These are phyloP conservation scores for Epichloe coenophiala DNA, from an alignment of 2,329 filamentous ascomycete species.

Conservation along the genomic window DNA sequence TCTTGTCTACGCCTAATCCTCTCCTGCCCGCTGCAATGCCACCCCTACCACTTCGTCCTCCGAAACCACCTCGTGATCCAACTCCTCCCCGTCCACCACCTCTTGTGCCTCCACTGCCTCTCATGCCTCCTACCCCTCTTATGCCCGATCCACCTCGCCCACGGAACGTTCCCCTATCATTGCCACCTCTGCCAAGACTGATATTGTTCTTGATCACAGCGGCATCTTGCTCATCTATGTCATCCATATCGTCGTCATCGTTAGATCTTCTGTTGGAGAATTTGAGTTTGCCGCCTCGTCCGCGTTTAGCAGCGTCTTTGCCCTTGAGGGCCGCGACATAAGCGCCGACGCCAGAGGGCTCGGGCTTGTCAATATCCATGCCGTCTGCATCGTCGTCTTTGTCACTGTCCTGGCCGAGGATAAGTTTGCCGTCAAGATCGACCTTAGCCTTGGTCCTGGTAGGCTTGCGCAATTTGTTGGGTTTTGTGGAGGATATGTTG, in stretches of 20 bases:
- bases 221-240: constrained; percentile 40
- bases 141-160: constrained; percentile 12
- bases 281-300: constrained; percentile 55
- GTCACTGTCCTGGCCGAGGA: constrained; percentile 49
- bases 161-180: constrained; percentile 16
- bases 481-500: constrained; percentile 86
- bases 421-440: constrained; percentile 68
- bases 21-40: constrained; percentile 31
- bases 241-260: constrained; percentile 35
- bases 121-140: constrained; percentile 6
- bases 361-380: constrained; percentile 51
- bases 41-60: constrained; percentile 31
- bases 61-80: constrained; percentile 16
- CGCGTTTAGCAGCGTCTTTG: constrained; percentile 50
- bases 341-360: constrained; percentile 51
- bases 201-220: constrained; percentile 38
- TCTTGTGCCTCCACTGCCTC: constrained; percentile 13
- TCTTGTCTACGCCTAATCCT: constrained; percentile 38
- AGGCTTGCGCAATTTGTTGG: constrained; percentile 46
- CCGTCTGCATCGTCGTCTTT: constrained; percentile 35
- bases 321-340: constrained; percentile 58
- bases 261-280: constrained; percentile 49
- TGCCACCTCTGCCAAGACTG: constrained; percentile 20
- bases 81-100: constrained; percentile 19
- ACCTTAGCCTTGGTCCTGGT: constrained; percentile 50